Base-by-base conservation (phyloP, 495 filamentous ascomycete species). In the Echria macrotheca region DNA sequence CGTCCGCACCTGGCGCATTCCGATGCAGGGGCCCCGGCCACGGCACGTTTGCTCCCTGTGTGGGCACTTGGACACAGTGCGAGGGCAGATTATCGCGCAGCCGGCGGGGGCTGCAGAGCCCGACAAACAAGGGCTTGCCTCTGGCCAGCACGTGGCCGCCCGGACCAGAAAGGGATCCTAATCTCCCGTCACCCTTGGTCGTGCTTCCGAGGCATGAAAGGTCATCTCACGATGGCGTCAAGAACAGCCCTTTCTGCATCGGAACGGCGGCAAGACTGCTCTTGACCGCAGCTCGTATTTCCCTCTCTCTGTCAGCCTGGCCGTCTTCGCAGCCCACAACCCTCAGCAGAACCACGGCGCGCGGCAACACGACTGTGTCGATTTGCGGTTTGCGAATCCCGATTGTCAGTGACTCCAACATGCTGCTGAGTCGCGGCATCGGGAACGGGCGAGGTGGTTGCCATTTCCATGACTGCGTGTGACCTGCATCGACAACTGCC, bases 71-170 rank as follows among this genome's bases (percentile, higher is more conserved):
- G n/a, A n/a, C n/a, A n/a, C n/a, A n/a, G n/a, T n/a, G 3, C 36
- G 36, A 39, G 12, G 42, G 15, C n/a, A 15, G 24, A 44, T n/a
- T n/a, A n/a, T n/a, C n/a, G n/a, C n/a, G n/a, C n/a, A n/a, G n/a
- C n/a, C n/a, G n/a, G n/a, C n/a, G n/a, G n/a, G n/a, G n/a, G n/a
- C n/a, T n/a, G n/a, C n/a, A n/a, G n/a, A n/a, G n/a, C n/a, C n/a
- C n/a, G n/a, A n/a, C n/a, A n/a, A n/a, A n/a, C n/a, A n/a, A n/a
- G n/a, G n/a, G n/a, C n/a, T n/a, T n/a, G n/a, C n/a, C n/a, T n/a
- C n/a, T n/a, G n/a, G n/a, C n/a, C 38, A 46, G 63, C 69, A 72
- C 68, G 69, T 72, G 69, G 69, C 66, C 24, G 49, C 63, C 61
- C 63, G 59, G 58, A 63, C 18, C 58, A n/a, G n/a, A n/a, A n/a